Base-by-base conservation (phyloP, 176 grass and related monocot genomes). In the Phyllostachys edulis region DNA sequence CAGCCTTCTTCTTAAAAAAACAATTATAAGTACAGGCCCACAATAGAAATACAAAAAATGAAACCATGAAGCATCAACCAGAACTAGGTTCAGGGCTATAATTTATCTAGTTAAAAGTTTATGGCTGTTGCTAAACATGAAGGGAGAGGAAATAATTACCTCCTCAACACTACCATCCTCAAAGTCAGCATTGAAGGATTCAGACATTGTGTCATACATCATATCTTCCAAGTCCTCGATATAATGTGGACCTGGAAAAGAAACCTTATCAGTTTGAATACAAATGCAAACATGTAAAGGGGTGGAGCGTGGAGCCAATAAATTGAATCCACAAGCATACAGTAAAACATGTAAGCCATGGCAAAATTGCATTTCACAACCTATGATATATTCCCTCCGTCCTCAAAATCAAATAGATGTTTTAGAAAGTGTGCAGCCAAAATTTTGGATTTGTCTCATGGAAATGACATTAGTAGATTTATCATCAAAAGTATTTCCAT, bases 91-190 rank as follows among this genome's bases (percentile, higher is more conserved):
- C 0, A 34, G 42, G 29, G 2, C 7, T 66, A 41, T 37, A 37
- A n/a, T 6, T 50, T 16, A 79, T 24, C 40, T 18, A 42, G 17
- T 34, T 87, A 38, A 68, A 69, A 14, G 10, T 6, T 39, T 3
- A 65, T 17, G 51, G 14, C 65, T 32, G 0, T 46, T 21, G 23
- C 50, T 66, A 17, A 84, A 84, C 21, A 68, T 63, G 36, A 75
- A 40, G 1, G 0, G 3, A 50, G 5, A 80, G 14, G 71, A 46
- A 14, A 45, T 38, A 82, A 72, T 55, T 80, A 98, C 93, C 91
- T 98, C 91, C 67, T 87, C 87, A 68, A 94, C 45, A 79, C 96
- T 98, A 32, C 88, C 86, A 81, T 98, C 93, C 68, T 95, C 87
- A 21, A 92, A 87, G 29, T 90, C 90, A 5, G 90, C 27, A 84